These are phyloP conservation scores for Xylariaceae sp. DNA, from an alignment of 2,329 filamentous ascomycete genomes.

Conservation along the genomic window DNA sequence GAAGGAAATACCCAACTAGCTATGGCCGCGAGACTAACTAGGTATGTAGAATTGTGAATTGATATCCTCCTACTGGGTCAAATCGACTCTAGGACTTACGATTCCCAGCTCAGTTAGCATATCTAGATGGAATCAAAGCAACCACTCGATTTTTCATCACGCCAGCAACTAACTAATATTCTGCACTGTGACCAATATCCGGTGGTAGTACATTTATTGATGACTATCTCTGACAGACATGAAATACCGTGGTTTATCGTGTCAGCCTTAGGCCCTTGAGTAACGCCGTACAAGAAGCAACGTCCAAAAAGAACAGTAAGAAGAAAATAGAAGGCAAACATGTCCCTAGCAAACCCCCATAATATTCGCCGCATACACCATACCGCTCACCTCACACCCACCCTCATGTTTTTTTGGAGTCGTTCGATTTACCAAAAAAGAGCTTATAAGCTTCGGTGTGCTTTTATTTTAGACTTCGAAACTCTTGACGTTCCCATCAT, in stretches of 20 bases:
- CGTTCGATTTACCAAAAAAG: too few relatives aligned
- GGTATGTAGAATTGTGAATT: background rate
- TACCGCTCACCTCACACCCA: constrained; percentile 6
- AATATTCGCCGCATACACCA: constrained; percentile 23
- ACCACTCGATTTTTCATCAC: background rate
- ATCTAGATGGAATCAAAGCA: background rate
- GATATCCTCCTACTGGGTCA: background rate
- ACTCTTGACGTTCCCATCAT: constrained; percentile 51
- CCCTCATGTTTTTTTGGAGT: background rate
- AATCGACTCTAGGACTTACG: background rate
- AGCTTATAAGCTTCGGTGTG: background rate
- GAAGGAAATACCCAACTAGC: background rate
- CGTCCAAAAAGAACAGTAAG: constrained; percentile 1
- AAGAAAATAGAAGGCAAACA: constrained; percentile 9
- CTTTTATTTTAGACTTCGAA: constrained; percentile 49
- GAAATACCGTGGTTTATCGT: constrained; percentile 10
- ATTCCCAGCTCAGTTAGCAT: background rate
- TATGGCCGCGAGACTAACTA: background rate
- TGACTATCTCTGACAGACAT: constrained; percentile 13
- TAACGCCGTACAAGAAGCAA: constrained; percentile 20
- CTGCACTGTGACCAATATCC: background rate
- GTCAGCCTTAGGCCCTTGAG: background rate
- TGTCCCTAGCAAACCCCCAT: constrained; percentile 10
- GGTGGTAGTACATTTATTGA: constrained; percentile 22
- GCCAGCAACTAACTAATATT: too few relatives aligned